Conservation (phyloP, 75 land plant species). For the Pinus taeda region DNA sequence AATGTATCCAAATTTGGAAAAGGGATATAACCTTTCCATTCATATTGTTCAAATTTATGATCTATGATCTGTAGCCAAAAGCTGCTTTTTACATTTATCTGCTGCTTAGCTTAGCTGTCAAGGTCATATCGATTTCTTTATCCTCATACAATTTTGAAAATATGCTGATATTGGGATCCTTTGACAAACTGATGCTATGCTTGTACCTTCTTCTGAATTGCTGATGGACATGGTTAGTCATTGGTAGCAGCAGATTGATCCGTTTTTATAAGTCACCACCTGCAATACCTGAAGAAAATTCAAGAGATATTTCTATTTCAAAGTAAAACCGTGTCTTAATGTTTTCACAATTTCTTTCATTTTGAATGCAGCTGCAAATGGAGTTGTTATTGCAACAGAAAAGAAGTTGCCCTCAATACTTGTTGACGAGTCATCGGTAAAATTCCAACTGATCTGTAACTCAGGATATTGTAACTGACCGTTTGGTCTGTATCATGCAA, state of each 20-base stretch:
- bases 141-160: neutral
- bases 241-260: neutral
- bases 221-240: neutral
- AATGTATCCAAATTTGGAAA: neutral
- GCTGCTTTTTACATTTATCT: neutral
- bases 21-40: neutral
- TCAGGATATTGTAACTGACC: neutral
- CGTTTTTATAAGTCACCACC: neutral
- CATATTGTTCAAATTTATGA: neutral
- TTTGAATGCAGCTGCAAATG: constrained; percentile 83
- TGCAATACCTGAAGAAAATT: neutral
- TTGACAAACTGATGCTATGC: neutral
- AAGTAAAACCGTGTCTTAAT: neutral
- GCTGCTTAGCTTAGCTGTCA: neutral
- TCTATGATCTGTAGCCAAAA: neutral
- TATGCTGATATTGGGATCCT: neutral
- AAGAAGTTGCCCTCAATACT: constrained; percentile 96
- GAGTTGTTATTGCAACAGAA: constrained; percentile 99
- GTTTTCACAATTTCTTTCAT: constrained; percentile 1
- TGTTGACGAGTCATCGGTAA: constrained; percentile 94
- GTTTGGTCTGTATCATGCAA: neutral
- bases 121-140: neutral
- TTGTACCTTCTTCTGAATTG: neutral
- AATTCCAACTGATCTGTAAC: constrained; percentile 13
- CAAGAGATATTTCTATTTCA: neutral